Conservation (phyloP, 2,329 filamentous ascomycete genomes). For the Ophiobolus disseminans region DNA sequence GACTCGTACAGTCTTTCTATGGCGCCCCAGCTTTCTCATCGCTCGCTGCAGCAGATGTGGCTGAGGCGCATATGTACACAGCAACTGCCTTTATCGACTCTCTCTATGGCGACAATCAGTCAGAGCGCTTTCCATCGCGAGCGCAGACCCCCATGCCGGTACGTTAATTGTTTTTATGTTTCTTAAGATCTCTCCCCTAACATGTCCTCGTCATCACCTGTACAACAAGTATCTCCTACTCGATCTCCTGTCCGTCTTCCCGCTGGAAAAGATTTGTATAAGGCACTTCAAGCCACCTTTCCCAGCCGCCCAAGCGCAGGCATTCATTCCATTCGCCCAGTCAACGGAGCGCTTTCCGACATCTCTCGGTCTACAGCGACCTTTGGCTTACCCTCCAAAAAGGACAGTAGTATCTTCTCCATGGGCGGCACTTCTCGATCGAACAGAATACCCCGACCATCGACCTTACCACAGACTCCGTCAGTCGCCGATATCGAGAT, state of each 20-base stretch:
- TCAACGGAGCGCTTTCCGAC: slow-evolving; percentile 28
- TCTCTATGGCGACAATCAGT: slow-evolving; percentile 72
- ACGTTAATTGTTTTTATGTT: slow-evolving; percentile 32
- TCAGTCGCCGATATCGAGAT: slow-evolving; percentile 75
- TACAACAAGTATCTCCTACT: slow-evolving; percentile 15
- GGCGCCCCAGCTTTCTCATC: slow-evolving; percentile 73
- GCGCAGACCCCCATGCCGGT: slow-evolving; percentile 57
- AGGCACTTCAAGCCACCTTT: slow-evolving; percentile 25
- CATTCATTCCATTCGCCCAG: slow-evolving; percentile 45
- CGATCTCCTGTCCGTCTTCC: slow-evolving; percentile 13
- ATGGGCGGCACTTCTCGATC: slow-evolving; percentile 61
- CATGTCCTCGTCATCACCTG: slow-evolving; percentile 13
- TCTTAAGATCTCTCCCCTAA: slow-evolving; percentile 12
- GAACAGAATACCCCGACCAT: slow-evolving; percentile 70
- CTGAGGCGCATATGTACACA: slow-evolving; percentile 78
- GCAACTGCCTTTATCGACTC: slow-evolving; percentile 80
- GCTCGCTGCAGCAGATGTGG: slow-evolving; percentile 76
- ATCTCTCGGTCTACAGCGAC: slow-evolving; percentile 39
- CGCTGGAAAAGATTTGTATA: slow-evolving; percentile 28
- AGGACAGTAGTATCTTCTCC: slow-evolving; percentile 65
- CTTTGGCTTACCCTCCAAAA: slow-evolving; percentile 35
- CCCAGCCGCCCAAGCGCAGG: slow-evolving; percentile 22
- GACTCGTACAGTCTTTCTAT: slow-evolving; percentile 67
- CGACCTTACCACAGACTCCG: slow-evolving; percentile 74
- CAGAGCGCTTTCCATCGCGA: slow-evolving; percentile 57